Evolutionary conservation across 1,139 yeast species (phyloP).

Genomic region (Lodderomyces metapsilosis): DNA sequence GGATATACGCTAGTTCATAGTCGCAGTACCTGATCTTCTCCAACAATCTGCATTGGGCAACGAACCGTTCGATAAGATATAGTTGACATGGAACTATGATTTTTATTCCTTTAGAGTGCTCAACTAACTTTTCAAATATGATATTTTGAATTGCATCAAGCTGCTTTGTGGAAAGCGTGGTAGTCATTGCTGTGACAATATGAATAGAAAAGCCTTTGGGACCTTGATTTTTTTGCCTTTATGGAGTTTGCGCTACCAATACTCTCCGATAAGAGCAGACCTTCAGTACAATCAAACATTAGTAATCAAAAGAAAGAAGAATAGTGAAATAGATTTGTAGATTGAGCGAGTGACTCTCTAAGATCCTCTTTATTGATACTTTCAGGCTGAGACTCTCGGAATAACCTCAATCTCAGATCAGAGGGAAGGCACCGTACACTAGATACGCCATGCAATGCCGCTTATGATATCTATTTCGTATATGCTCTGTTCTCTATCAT

Average conservation of each 20-base stretch:
- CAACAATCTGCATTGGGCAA: constrained; percentile 28
- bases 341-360: too few species aligned
- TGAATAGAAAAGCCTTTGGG: background rate
- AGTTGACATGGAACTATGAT: background rate
- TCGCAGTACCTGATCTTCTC: constrained; percentile 36
- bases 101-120: background rate
- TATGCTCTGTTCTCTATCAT: too few species aligned
- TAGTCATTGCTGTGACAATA: background rate
- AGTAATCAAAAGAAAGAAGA: too few species aligned
- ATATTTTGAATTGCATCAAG: constrained; percentile 1
- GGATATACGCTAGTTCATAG: constrained; percentile 35
- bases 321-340: too few species aligned
- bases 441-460: too few species aligned
- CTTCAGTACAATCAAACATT: too few species aligned
- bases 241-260: background rate
- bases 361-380: too few species aligned
- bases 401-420: too few species aligned
- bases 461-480: too few species aligned
- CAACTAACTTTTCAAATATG: background rate
- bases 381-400: too few species aligned
- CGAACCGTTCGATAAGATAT: constrained; percentile 32
- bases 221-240: background rate
- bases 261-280: too few species aligned
- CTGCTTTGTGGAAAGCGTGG: background rate
- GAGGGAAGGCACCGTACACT: too few species aligned